phyloP scores from a whole-genome alignment of 345 rosid genomes.

The Gossypium mustelinum region DNA sequence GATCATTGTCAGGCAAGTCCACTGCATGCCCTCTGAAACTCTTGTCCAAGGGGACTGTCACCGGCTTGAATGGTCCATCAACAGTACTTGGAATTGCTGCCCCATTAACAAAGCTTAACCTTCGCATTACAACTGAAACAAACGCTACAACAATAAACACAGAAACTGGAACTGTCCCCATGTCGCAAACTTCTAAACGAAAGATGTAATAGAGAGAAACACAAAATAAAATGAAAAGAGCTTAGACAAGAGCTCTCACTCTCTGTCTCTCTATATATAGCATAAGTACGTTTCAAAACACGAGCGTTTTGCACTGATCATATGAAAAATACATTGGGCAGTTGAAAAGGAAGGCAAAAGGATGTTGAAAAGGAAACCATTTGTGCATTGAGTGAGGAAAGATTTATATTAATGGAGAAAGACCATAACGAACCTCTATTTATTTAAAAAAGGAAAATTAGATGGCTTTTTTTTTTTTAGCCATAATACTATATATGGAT shows the following conservation, averaged over 20 bases:
- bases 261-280: background rate
- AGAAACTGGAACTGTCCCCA: background rate
- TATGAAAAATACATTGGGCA: background rate
- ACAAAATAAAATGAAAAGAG: background rate
- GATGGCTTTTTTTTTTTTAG: background rate
- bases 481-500: background rate
- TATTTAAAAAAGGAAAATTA: background rate
- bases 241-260: background rate
- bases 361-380: background rate
- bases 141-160: background rate
- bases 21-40: slow-evolving; percentile 55
- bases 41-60: slow-evolving; percentile 55
- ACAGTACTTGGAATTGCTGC: slow-evolving; percentile 47
- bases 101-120: slow-evolving; percentile 16
- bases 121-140: background rate
- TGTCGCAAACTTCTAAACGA: background rate
- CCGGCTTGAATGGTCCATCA: slow-evolving; percentile 76
- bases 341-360: background rate
- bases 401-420: background rate
- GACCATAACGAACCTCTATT: background rate
- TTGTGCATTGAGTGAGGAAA: background rate
- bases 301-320: background rate
- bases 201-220: background rate
- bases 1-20: slow-evolving; percentile 78
- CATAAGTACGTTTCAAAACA: background rate